Percentiles rank a stretch among this genome's conserved stretches.
Evolutionary conservation across 2,329 filamentous ascomycete species (phyloP).

Genomic region (Fusarium pseudonygamai): DNA sequence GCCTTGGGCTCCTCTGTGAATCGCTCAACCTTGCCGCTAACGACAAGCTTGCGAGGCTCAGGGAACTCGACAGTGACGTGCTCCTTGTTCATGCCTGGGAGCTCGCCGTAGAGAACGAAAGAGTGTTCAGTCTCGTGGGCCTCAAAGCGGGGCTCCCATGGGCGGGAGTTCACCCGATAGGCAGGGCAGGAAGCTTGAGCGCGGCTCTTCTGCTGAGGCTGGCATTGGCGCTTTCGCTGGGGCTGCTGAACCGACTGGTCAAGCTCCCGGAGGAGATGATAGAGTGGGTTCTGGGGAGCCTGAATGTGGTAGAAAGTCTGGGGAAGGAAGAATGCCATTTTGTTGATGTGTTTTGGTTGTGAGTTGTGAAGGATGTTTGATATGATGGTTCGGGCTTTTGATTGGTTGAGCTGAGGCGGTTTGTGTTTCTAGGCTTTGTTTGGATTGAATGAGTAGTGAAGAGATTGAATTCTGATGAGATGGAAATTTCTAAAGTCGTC

Average conservation of each 20-base stretch:
- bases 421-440: neutral
- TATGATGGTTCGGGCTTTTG: neutral
- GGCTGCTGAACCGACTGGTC: constrained; percentile 19
- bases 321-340: constrained; percentile 26
- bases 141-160: constrained; percentile 15
- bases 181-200: constrained; percentile 37
- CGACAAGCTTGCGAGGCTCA: constrained; percentile 72
- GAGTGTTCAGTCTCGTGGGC: constrained; percentile 53
- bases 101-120: constrained; percentile 80
- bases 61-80: constrained; percentile 79
- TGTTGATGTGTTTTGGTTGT: neutral
- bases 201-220: constrained; percentile 6
- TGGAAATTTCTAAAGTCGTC: neutral
- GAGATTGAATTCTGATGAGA: neutral
- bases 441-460: neutral
- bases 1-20: constrained; percentile 47
- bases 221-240: constrained; percentile 19
- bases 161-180: neutral
- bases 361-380: neutral
- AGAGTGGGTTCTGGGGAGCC: constrained; percentile 18
- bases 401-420: neutral
- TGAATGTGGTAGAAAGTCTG: constrained; percentile 11
- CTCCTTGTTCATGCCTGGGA: constrained; percentile 76
- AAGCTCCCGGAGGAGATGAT: constrained; percentile 12
- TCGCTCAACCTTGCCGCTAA: constrained; percentile 73